Percentiles rank a stretch among this genome's conserved stretches.
Evolutionary conservation across 805 yeast genomes (phyloP).

Genomic region (Candida incommunis): DNA sequence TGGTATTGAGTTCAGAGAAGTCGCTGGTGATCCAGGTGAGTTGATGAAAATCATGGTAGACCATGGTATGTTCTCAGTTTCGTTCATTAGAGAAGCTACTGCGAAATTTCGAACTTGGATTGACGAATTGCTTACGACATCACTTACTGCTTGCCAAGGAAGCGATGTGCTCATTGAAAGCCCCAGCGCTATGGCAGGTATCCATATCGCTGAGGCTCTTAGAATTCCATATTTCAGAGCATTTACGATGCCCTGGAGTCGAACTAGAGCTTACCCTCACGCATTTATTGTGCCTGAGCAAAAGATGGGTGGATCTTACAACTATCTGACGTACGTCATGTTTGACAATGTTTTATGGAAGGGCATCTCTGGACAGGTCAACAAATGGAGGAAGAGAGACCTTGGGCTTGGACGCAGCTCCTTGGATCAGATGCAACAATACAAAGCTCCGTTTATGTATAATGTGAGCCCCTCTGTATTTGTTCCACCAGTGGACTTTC

Average conservation of each 20-base stretch:
- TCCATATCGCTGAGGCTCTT: constrained; percentile 87
- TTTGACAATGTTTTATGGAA: constrained; percentile 91
- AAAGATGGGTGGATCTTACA: constrained; percentile 84
- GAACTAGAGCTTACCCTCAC: constrained; percentile 92
- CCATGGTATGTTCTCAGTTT: constrained; percentile 76
- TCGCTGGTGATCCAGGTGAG: constrained; percentile 90
- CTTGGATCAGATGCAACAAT: constrained; percentile 56
- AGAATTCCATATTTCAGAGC: constrained; percentile 87
- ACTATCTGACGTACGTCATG: constrained; percentile 81
- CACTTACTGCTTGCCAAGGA: constrained; percentile 82
- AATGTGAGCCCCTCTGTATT: constrained; percentile 78
- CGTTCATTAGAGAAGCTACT: constrained; percentile 73
- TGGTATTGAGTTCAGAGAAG: constrained; percentile 52
- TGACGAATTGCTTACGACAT: constrained; percentile 46
- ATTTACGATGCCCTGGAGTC: constrained; percentile 97
- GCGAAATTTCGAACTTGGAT: constrained; percentile 75
- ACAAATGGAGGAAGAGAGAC: constrained; percentile 67
- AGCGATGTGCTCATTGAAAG: constrained; percentile 80
- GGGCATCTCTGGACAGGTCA: constrained; percentile 77
- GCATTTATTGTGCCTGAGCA: constrained; percentile 93
- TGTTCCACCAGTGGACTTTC: constrained; percentile 86
- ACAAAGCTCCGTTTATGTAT: constrained; percentile 75
- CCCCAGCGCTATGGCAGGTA: constrained; percentile 94
- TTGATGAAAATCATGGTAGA: constrained; percentile 85
- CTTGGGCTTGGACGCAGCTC: constrained; percentile 56